Conservation (phyloP, 192 early-diverging fungal species). For the Coemansia sp. region DNA sequence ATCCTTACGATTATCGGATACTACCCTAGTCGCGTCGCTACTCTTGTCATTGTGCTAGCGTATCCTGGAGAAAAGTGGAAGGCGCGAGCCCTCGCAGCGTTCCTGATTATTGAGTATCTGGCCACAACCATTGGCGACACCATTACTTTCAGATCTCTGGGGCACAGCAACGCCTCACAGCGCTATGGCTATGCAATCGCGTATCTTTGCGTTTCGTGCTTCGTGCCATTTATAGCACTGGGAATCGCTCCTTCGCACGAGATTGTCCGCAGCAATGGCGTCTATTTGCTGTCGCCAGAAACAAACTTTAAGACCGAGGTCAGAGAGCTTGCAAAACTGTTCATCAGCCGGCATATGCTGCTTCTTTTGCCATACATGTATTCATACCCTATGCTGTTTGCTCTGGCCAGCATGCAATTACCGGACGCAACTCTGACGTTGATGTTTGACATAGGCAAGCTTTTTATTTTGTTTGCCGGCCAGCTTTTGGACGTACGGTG, state of each 20-base stretch:
- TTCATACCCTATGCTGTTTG: slow-evolving; percentile 15
- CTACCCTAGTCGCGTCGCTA: slow-evolving; percentile 28
- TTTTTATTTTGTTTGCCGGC: slow-evolving; percentile 29
- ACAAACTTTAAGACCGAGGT: slow-evolving; percentile 27
- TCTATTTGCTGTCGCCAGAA: slow-evolving; percentile 36
- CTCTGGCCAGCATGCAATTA: slow-evolving; percentile 22
- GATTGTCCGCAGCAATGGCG: slow-evolving; percentile 37
- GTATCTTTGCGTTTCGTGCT: slow-evolving; percentile 19
- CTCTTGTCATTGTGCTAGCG: slow-evolving; percentile 27
- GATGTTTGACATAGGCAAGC: slow-evolving; percentile 35
- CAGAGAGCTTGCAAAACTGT: slow-evolving; percentile 19
- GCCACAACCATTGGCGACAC: slow-evolving; percentile 36
- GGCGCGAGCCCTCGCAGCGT: slow-evolving; percentile 25
- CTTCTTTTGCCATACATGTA: slow-evolving; percentile 10
- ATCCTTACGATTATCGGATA: slow-evolving; percentile 16
- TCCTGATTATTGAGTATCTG: slow-evolving; percentile 33
- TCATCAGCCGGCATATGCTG: slow-evolving; percentile 18
- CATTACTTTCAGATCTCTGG: slow-evolving; percentile 13
- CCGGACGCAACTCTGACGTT: slow-evolving; percentile 20
- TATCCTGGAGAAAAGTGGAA: slow-evolving; percentile 47
- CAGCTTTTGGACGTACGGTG: slow-evolving; percentile 37
- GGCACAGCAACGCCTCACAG: slow-evolving; percentile 3
- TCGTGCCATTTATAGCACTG: slow-evolving; percentile 26
- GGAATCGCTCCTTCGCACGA: slow-evolving; percentile 30
- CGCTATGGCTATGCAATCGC: slow-evolving; percentile 18